Evolutionary conservation across 208 protist genomes (phyloP), one percentile per base, ranked within the genome.

Genomic region (Herpetomonas tarakana): DNA sequence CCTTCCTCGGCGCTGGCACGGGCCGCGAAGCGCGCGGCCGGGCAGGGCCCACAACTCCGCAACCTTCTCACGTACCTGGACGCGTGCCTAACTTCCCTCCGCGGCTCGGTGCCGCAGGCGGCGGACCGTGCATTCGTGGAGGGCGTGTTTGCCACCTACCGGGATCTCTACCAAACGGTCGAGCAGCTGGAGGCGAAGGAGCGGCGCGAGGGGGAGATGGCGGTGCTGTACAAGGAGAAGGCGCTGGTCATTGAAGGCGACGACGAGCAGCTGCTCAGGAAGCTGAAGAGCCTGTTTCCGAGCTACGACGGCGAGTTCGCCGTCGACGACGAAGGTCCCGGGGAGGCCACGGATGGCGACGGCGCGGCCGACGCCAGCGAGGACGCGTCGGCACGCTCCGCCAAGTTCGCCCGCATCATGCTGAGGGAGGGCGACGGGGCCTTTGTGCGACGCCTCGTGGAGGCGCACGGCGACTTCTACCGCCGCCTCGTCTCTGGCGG

Each of bases 181-280:
- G 81, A 94, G 66, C 73, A 79, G 44, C 79, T 92, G 58, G 88
- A 96, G 58, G 86, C 47, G 63, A 73, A 88, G 68, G 84, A 96
- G 65, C 74, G 74, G 18, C 50, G 62, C 50, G 78, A 78, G 27
- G 76, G 95, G 50, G 82, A 86, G 64, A 83, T 91, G 59, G 72
- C 91, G 1, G 94, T 97, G 26, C 85, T 95, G 52, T 96, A 94
- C 64, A 91, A 93, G 65, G 94, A 96, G 57, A 96, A 96, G 66
- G 76, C 76, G 14, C 69, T 89, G 31, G 74, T 77, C 9, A 94
- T 98, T 59, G 91, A 98, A 58, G 86, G 83, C 4, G 92, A 97
- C 45, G 94, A 98, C 63, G 96, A 97, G 62, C 81, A 83, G 30
- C 76, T 91, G 27, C 74, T 97, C 56, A 79, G 88, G 18, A 78